Evolutionary conservation across 169 alveolate species (phyloP).

Genomic region (Eimeria mitis): DNA sequence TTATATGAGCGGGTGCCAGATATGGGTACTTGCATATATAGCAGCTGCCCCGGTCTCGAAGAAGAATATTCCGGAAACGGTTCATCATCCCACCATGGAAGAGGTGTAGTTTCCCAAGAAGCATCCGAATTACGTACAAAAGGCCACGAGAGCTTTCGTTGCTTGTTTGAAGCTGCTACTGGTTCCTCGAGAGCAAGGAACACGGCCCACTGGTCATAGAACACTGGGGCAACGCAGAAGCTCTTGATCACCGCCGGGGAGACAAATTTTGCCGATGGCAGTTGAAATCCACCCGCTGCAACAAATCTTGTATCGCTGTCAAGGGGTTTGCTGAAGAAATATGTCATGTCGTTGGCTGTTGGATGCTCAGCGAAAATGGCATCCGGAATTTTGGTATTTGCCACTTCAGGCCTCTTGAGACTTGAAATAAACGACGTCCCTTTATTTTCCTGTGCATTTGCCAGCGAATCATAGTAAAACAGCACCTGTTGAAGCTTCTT

Average conservation of each 20-base stretch:
- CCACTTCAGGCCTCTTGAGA: slow-evolving; percentile 38
- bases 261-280: slow-evolving; percentile 20
- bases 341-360: slow-evolving; percentile 60
- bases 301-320: slow-evolving; percentile 19
- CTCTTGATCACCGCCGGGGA: slow-evolving; percentile 32
- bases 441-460: slow-evolving; percentile 60
- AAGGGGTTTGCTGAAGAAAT: slow-evolving; percentile 48
- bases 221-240: slow-evolving; percentile 65
- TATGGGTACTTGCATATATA: slow-evolving; percentile 65
- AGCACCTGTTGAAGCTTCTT: slow-evolving; percentile 52
- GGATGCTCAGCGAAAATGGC: slow-evolving; percentile 73
- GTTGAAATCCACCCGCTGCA: slow-evolving; percentile 53
- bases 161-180: neutral
- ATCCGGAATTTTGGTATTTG: slow-evolving; percentile 53
- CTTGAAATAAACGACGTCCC: slow-evolving; percentile 40
- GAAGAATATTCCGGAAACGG: slow-evolving; percentile 29
- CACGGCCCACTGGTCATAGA: slow-evolving; percentile 70
- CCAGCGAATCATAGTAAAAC: slow-evolving; percentile 53
- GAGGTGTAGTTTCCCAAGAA: slow-evolving; percentile 49
- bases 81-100: slow-evolving; percentile 46
- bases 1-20: slow-evolving; percentile 68
- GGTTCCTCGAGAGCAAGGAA: slow-evolving; percentile 69
- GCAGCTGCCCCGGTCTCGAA: slow-evolving; percentile 49
- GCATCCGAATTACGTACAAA: neutral
- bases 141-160: slow-evolving; percentile 1